Conservation (phyloP, 2,329 filamentous ascomycete genomes). For the Fusarium chuoi region DNA sequence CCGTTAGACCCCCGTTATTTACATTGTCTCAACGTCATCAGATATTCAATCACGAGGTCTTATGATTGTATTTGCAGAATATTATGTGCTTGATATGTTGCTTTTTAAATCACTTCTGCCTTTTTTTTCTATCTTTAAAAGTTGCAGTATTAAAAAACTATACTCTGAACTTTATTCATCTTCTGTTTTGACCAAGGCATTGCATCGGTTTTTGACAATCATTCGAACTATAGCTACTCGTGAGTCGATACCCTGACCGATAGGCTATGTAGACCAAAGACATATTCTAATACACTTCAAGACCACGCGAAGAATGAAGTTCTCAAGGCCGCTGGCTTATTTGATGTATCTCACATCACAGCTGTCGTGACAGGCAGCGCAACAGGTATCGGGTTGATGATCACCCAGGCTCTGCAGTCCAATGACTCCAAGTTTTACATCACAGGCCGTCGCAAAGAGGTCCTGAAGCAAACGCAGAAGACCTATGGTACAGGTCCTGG, state of each 20-base stretch:
- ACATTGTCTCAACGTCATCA: not conserved
- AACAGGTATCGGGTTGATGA: slow-evolving; percentile 4
- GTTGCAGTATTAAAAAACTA: accelerated
- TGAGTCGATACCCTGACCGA: accelerated
- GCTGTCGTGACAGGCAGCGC: slow-evolving; percentile 1
- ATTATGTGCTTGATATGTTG: not conserved
- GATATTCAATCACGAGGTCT: not conserved
- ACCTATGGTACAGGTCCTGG: not conserved
- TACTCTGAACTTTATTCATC: accelerated
- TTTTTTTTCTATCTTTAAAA: accelerated
- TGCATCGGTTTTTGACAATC: too few relatives aligned
- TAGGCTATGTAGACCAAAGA: accelerated
- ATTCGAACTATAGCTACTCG: not conserved
- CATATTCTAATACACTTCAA: accelerated
- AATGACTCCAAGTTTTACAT: slow-evolving; percentile 17
- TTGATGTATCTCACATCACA: slow-evolving; percentile 9
- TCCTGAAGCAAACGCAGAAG: not conserved
- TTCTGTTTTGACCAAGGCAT: accelerated
- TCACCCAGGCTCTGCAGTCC: not conserved
- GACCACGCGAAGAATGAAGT: not conserved
- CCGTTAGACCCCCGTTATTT: not conserved
- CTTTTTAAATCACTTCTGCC: accelerated
- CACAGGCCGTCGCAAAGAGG: not conserved
- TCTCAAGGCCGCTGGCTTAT: not conserved
- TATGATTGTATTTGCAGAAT: not conserved